These are phyloP conservation scores for Didymella segeticola DNA, from an alignment of 2,329 filamentous ascomycete species.

Conservation along the genomic window DNA sequence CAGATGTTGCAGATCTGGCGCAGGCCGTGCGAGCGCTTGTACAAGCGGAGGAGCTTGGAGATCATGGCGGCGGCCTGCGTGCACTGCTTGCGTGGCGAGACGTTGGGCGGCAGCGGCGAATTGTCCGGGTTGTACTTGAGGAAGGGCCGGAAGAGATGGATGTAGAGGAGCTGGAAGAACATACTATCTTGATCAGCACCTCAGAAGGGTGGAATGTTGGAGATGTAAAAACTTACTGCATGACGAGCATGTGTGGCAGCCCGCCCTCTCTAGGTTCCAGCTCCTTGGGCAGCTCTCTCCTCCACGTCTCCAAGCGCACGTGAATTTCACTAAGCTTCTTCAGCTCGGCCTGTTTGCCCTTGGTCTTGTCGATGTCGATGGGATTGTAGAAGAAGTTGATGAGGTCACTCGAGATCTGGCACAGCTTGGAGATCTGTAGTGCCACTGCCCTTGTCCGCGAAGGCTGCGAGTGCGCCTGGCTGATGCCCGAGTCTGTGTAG, in stretches of 20 bases:
- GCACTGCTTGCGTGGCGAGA: constrained; percentile 89
- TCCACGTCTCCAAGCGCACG: constrained; percentile 88
- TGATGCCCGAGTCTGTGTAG: constrained; percentile 83
- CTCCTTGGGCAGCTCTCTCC: constrained; percentile 80
- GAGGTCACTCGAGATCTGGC: constrained; percentile 92
- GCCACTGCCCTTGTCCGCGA: constrained; percentile 76
- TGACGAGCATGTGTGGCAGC: constrained; percentile 78
- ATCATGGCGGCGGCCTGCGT: constrained; percentile 88
- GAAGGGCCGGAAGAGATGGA: constrained; percentile 94
- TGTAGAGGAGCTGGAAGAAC: constrained; percentile 96
- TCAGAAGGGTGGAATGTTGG: not conserved
- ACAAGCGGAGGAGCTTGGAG: constrained; percentile 91
- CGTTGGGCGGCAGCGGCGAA: constrained; percentile 83
- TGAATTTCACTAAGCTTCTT: constrained; percentile 94
- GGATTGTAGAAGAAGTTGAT: constrained; percentile 92
- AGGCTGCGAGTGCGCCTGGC: constrained; percentile 75
- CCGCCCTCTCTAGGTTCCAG: constrained; percentile 89
- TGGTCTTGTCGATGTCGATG: constrained; percentile 63
- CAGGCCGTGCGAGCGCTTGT: constrained; percentile 89
- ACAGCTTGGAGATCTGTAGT: constrained; percentile 80
- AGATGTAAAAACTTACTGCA: constrained; percentile 75
- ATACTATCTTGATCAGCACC: constrained; percentile 66
- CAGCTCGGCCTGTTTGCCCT: constrained; percentile 81
- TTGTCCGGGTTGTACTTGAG: constrained; percentile 83
- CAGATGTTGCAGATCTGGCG: constrained; percentile 96